phyloP scores from a whole-genome alignment of 148 eudicot genomes.

The Camellia granthamiana region DNA sequence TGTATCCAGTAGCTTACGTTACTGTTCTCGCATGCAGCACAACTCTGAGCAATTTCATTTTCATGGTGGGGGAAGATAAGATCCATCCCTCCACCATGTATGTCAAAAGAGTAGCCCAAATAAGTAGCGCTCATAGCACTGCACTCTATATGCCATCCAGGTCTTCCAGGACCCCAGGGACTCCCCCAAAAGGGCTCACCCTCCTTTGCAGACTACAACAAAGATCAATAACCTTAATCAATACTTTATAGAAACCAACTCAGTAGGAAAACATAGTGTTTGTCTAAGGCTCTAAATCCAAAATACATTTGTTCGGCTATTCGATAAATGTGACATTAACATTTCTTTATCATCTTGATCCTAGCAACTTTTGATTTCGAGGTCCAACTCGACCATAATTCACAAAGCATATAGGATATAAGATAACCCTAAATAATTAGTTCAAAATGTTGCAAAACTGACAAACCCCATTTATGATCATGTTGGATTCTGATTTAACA shows the following conservation, averaged over 20 bases:
- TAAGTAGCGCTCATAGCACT: conserved; percentile 98
- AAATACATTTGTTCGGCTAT: not conserved
- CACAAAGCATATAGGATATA: too few species aligned
- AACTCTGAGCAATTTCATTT: conserved; percentile 96
- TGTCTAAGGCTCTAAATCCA: not conserved
- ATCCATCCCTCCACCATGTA: conserved; percentile 99
- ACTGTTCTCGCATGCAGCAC: conserved; percentile 87
- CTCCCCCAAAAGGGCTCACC: conserved; percentile 99
- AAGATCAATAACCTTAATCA: conserved; percentile 9
- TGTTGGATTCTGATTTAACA: not conserved
- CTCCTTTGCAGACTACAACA: conserved; percentile 80
- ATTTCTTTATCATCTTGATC: not conserved
- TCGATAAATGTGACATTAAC: not conserved
- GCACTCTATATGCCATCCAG: conserved; percentile 99
- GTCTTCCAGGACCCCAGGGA: conserved; percentile 99
- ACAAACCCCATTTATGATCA: too few species aligned
- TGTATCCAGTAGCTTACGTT: conserved; percentile 86
- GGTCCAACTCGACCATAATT: not conserved
- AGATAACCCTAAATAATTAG: too few species aligned
- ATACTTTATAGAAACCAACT: not conserved
- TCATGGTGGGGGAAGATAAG: conserved; percentile 98
- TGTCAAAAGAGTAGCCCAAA: conserved; percentile 81
- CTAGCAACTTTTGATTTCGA: not conserved
- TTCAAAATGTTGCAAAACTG: too few species aligned
- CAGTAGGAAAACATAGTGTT: not conserved